phyloP scores from a whole-genome alignment of 1,284 basidiomycete species.

The Phlebopus sp. region DNA sequence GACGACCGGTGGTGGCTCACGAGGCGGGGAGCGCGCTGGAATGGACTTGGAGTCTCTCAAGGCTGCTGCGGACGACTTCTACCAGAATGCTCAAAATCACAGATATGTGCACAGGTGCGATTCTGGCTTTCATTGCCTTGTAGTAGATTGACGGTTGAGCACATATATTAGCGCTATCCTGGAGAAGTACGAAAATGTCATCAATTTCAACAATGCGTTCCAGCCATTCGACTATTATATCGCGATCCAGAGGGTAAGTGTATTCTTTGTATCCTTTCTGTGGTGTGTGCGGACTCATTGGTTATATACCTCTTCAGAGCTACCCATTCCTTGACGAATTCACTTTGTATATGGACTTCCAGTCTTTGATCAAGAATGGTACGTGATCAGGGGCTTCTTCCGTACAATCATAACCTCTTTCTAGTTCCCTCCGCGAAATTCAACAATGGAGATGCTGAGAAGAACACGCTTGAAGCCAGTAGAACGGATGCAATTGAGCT shows the following conservation, averaged over 20 bases:
- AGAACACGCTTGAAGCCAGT: too few relatives aligned
- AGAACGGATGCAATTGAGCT: too few relatives aligned
- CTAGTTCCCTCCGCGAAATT: too few relatives aligned
- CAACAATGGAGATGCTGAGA: too few relatives aligned
- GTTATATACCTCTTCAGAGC: neutral
- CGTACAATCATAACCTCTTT: too few relatives aligned
- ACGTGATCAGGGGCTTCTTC: too few relatives aligned
- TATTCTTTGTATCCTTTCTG: too few relatives aligned
- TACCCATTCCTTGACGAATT: neutral
- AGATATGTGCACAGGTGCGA: neutral
- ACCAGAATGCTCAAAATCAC: neutral
- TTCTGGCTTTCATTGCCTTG: too few relatives aligned
- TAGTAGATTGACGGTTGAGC: too few relatives aligned
- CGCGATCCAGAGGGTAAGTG: too few relatives aligned
- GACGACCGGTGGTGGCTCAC: neutral
- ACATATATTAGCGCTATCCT: neutral
- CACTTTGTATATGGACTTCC: neutral
- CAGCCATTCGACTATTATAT: neutral
- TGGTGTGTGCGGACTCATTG: neutral
- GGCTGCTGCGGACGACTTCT: neutral
- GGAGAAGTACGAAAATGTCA: neutral
- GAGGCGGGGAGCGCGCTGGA: neutral
- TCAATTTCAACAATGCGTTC: neutral
- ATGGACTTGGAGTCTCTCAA: neutral
- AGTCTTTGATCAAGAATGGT: neutral